Evolutionary conservation across 2,329 filamentous ascomycete genomes (phyloP).

Genomic region (Aspergillus viridinutans): DNA sequence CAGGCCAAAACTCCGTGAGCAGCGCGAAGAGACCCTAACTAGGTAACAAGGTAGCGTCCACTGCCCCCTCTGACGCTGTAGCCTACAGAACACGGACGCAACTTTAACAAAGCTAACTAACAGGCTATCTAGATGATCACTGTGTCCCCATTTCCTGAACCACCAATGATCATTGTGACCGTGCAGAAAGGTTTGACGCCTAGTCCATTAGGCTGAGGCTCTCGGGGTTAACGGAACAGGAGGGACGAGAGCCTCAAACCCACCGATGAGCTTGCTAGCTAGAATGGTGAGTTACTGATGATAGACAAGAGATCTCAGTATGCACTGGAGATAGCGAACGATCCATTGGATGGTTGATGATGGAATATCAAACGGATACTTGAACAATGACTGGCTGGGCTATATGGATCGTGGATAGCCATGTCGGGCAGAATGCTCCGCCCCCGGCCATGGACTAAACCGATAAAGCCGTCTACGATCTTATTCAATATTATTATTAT

Average conservation of each 20-base stretch:
- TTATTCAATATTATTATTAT: slow-evolving; percentile 1
- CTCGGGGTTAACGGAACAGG: background rate
- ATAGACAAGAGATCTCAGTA: background rate
- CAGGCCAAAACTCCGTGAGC: background rate
- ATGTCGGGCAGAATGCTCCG: background rate
- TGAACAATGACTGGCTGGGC: background rate
- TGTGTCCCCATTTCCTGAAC: background rate
- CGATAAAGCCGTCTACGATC: background rate
- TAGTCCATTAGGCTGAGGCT: background rate
- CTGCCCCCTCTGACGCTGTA: background rate
- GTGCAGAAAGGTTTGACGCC: background rate
- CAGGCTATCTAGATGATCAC: background rate
- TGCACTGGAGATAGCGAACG: background rate
- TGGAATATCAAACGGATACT: background rate
- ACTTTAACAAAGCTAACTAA: background rate
- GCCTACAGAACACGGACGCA: background rate
- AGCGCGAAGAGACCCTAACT: background rate
- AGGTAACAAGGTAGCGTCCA: background rate
- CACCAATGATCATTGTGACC: background rate
- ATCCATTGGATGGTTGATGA: background rate
- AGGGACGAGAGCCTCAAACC: background rate
- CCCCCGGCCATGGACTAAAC: background rate
- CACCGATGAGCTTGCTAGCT: background rate
- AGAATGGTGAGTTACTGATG: background rate
- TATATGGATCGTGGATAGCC: background rate